Percentiles rank a stretch among this genome's conserved stretches.
These are phyloP conservation scores for Calocera cornea DNA, from an alignment of 768 basidiomycete species.

Conservation along the genomic window DNA sequence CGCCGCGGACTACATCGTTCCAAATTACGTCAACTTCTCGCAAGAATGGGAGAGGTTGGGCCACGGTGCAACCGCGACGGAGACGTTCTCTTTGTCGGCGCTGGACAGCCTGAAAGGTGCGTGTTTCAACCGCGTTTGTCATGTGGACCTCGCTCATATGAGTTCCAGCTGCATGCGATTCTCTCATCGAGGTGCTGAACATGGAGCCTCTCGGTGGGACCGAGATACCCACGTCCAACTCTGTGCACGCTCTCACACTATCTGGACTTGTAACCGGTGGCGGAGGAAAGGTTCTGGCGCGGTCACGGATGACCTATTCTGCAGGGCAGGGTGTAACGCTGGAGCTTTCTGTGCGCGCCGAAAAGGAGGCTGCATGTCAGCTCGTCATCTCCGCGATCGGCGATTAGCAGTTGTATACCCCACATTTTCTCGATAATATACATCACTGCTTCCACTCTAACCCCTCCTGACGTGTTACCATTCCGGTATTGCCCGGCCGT, in stretches of 20 bases:
- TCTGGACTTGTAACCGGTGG: slow-evolving; percentile 85
- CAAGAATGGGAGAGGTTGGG: slow-evolving; percentile 91
- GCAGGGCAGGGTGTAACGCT: slow-evolving; percentile 83
- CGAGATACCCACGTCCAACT: slow-evolving; percentile 62
- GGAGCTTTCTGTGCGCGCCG: slow-evolving; percentile 81
- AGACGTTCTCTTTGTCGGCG: slow-evolving; percentile 83
- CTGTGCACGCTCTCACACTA: slow-evolving; percentile 88
- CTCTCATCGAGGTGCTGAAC: slow-evolving; percentile 86
- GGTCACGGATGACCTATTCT: slow-evolving; percentile 91
- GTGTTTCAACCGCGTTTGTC: slow-evolving; percentile 19
- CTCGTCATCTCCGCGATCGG: slow-evolving; percentile 85
- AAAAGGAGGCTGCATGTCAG: slow-evolving; percentile 72
- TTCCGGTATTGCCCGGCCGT: not conserved
- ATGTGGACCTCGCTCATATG: slow-evolving; percentile 7
- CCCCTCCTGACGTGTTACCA: not conserved
- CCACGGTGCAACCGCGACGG: slow-evolving; percentile 62
- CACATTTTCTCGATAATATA: slow-evolving; percentile 6
- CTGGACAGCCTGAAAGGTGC: slow-evolving; percentile 89
- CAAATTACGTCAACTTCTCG: slow-evolving; percentile 84
- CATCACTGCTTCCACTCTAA: not conserved
- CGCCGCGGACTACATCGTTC: slow-evolving; percentile 89
- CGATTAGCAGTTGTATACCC: slow-evolving; percentile 5
- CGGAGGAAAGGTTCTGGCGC: slow-evolving; percentile 88
- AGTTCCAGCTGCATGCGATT: slow-evolving; percentile 76
- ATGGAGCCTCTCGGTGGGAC: slow-evolving; percentile 95